These are phyloP conservation scores for Plasmodium coatneyi DNA, from an alignment of 169 alveolate species.

Conservation along the genomic window DNA sequence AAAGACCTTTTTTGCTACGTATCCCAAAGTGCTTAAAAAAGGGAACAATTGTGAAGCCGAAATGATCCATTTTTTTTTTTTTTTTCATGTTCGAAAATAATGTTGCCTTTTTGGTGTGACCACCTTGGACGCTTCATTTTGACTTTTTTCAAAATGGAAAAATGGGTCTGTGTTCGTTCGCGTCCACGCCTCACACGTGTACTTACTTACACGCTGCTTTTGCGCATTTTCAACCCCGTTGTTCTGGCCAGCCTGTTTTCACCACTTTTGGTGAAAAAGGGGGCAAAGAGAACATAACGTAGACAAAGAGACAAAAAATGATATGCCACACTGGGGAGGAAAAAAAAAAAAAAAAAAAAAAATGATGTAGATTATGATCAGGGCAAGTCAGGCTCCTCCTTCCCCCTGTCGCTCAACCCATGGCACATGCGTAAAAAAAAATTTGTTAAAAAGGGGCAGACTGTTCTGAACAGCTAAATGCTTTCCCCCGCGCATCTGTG, in stretches of 20 bases:
- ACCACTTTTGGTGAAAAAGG: background rate
- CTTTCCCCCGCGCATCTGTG: background rate
- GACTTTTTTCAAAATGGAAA: background rate
- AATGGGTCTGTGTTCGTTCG: background rate
- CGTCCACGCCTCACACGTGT: background rate
- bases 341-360: background rate
- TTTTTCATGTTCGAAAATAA: background rate
- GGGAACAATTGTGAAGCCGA: background rate
- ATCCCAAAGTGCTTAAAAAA: background rate
- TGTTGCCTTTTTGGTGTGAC: background rate
- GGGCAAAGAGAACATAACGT: background rate
- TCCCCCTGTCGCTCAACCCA: background rate
- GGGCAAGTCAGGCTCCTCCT: background rate
- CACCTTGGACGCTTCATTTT: background rate
- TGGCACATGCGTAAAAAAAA: background rate
- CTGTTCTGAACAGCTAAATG: background rate
- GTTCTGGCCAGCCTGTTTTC: background rate
- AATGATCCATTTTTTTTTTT: background rate
- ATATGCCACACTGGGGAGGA: background rate
- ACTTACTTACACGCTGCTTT: background rate
- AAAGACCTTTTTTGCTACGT: background rate
- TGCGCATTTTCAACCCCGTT: background rate
- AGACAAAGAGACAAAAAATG: background rate
- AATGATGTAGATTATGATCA: background rate
- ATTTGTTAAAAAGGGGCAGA: background rate